Base-by-base conservation (phyloP, 495 filamentous ascomycete genomes). In the Echria macrotheca region DNA sequence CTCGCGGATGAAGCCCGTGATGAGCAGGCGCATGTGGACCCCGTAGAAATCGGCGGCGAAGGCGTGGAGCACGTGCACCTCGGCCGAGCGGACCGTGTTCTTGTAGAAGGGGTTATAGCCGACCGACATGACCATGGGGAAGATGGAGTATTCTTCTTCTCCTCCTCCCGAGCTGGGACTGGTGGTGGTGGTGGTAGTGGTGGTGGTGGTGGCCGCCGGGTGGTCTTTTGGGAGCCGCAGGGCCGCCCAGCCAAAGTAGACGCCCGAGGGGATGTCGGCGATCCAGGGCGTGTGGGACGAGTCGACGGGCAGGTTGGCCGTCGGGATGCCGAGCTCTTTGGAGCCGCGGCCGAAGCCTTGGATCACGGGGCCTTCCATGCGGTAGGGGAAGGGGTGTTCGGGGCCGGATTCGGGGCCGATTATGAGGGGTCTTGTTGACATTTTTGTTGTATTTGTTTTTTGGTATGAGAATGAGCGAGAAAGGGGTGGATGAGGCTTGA, bases 71-170 rank as follows among this genome's bases (percentile, higher is more conserved):
- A 98, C 77, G 67, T 97, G 91, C 54, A 96, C 91, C 77, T 97
- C 93, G 56, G 91, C 86, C 31, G 79, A 84, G 15, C 87, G 77
- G 31, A 84, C 79, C 18, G 77, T 77, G 66, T 96, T 96, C 64
- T 89, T 90, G 71, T 94, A 96, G 67, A 88, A 94, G 0, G 90
- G 89, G 60, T 96, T 96, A 74, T 86, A 95, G n/a, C 91, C 90
- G 42, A 98, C 91, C 29, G 80, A 86, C 83, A 98, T 83, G 41
- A 96, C 91, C 71, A 95, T 94, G 0, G 87, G 87, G 65, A 84
- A 87, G 15, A 96, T 8, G 31, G 31, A 17, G 47, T 50, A 56
- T 50, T 49, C 50, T n/a, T n/a, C n/a, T n/a, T n/a, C n/a, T n/a
- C n/a, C n/a, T n/a, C n/a, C n/a, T n/a, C n/a, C n/a, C n/a, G n/a